Percentiles rank a stretch among this genome's conserved stretches.
phyloP scores from a whole-genome alignment of 495 filamentous ascomycete species.

The Penicillium fimorum region DNA sequence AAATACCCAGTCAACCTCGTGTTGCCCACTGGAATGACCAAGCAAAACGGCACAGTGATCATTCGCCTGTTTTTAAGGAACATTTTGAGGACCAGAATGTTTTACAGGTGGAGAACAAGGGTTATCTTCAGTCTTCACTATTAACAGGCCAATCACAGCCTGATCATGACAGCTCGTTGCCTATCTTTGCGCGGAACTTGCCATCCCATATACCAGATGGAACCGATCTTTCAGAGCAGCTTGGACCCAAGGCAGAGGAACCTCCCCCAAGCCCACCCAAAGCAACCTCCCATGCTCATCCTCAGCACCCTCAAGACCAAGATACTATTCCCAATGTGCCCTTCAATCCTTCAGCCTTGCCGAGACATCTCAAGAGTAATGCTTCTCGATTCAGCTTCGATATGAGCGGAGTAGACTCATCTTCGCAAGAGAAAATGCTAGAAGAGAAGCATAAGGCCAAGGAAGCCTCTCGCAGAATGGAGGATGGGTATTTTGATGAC shows the following conservation, averaged over 20 bases:
- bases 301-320: conserved; percentile 26
- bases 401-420: conserved; percentile 72
- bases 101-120: conserved; percentile 50
- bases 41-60: conserved; percentile 40
- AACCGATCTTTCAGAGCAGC: conserved; percentile 14
- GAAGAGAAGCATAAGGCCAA: conserved; percentile 83
- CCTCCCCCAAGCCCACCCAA: conserved; percentile 7
- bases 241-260: background rate
- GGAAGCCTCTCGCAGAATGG: conserved; percentile 49
- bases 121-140: conserved; percentile 46
- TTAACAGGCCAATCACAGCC: conserved; percentile 37
- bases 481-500: conserved; percentile 49
- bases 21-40: conserved; percentile 29
- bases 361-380: conserved; percentile 80
- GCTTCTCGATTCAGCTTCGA: conserved; percentile 92
- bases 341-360: conserved; percentile 44
- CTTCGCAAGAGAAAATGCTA: conserved; percentile 74
- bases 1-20: conserved; percentile 8
- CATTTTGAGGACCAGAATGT: conserved; percentile 62
- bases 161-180: conserved; percentile 40
- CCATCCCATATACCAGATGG: conserved; percentile 41
- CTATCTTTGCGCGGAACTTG: conserved; percentile 53
- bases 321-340: conserved; percentile 43
- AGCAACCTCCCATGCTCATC: conserved; percentile 6
- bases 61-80: conserved; percentile 65